phyloP scores from a whole-genome alignment of 208 protist genomes.

The Crithidia acanthocephali region DNA sequence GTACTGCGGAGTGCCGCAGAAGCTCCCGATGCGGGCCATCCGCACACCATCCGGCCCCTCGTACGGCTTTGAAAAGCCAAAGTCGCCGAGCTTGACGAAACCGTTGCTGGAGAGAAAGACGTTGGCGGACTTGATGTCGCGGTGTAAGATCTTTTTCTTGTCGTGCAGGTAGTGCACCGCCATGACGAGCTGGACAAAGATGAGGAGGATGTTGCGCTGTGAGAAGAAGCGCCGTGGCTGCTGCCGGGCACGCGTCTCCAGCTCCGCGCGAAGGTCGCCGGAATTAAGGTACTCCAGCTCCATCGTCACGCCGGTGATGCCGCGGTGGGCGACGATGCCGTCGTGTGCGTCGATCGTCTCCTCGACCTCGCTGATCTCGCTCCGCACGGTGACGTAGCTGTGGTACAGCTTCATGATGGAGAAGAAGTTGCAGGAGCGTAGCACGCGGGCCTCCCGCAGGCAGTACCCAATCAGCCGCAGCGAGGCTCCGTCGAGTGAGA shows the following conservation, averaged over 20 bases:
- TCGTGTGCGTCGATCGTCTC: slow-evolving; percentile 41
- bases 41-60: slow-evolving; percentile 39
- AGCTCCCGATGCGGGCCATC: slow-evolving; percentile 38
- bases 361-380: slow-evolving; percentile 41
- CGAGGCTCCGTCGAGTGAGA: slow-evolving; percentile 59
- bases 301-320: slow-evolving; percentile 40
- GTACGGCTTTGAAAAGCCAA: slow-evolving; percentile 70
- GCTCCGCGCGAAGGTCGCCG: slow-evolving; percentile 76
- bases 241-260: slow-evolving; percentile 44
- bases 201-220: slow-evolving; percentile 59
- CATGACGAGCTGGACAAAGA: slow-evolving; percentile 73
- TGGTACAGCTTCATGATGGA: slow-evolving; percentile 77
- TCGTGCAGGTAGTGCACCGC: slow-evolving; percentile 77
- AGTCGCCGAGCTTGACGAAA: slow-evolving; percentile 82
- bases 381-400: slow-evolving; percentile 53
- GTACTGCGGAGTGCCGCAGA: slow-evolving; percentile 90
- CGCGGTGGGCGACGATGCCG: background rate
- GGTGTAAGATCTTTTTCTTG: slow-evolving; percentile 67
- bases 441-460: slow-evolving; percentile 56
- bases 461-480: slow-evolving; percentile 56
- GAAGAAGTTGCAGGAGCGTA: slow-evolving; percentile 71
- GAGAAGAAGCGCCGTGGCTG: slow-evolving; percentile 40
- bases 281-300: slow-evolving; percentile 82
- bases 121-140: slow-evolving; percentile 86
- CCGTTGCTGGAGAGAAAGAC: slow-evolving; percentile 74